Conservation (phyloP, 352 stramenopile genomes). For the Phytophthora sojae region DNA sequence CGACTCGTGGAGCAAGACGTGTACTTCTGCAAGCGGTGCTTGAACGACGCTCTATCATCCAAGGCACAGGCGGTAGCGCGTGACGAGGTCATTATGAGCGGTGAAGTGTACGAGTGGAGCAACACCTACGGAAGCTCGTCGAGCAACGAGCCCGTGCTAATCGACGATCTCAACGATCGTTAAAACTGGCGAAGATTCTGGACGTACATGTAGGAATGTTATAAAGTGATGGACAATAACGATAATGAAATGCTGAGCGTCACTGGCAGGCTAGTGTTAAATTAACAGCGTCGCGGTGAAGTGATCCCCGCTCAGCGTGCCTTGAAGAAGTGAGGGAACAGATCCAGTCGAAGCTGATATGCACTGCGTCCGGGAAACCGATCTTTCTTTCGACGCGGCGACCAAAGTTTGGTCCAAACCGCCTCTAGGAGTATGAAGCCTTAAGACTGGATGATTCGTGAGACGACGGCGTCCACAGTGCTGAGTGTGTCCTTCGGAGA, state of each 20-base stretch:
- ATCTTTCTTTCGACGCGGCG: neutral
- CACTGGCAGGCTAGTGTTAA: slow-evolving; percentile 1
- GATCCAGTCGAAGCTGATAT: neutral
- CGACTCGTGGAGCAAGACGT: slow-evolving; percentile 38
- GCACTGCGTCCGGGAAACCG: neutral
- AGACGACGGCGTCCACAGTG: slow-evolving; percentile 8
- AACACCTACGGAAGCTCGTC: slow-evolving; percentile 40
- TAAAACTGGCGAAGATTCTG: neutral
- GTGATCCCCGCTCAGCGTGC: neutral
- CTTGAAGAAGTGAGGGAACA: no score
- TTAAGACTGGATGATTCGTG: slow-evolving; percentile 18
- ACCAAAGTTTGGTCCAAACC: neutral
- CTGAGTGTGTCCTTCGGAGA: neutral
- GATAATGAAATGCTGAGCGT: no score
- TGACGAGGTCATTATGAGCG: slow-evolving; percentile 28
- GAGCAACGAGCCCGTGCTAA: slow-evolving; percentile 27
- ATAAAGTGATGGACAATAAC: neutral
- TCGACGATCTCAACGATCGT: slow-evolving; percentile 35
- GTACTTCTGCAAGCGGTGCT: slow-evolving; percentile 31
- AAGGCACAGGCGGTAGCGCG: slow-evolving; percentile 29
- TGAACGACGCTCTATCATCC: slow-evolving; percentile 18
- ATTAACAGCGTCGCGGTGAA: neutral
- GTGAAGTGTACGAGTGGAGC: slow-evolving; percentile 34
- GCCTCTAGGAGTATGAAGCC: neutral
- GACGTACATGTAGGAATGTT: no score